Evolutionary conservation across 495 filamentous ascomycete genomes (phyloP).

Genomic region (Ramalina intermedia): DNA sequence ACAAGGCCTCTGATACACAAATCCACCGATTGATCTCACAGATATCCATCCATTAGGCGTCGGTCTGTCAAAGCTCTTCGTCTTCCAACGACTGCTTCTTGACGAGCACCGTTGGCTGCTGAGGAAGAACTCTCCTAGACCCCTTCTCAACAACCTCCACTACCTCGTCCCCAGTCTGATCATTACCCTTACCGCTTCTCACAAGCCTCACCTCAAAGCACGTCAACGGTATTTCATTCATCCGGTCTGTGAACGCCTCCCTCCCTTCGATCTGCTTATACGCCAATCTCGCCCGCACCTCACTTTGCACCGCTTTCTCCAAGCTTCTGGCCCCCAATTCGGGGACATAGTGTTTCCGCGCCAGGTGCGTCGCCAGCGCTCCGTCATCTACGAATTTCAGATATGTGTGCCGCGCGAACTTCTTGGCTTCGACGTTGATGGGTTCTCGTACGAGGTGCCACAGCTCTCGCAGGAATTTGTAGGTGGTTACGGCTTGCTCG

Average conservation of each 20-base stretch:
- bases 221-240: constrained; percentile 4
- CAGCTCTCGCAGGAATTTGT: constrained; percentile 13
- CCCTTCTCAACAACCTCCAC: too few relatives aligned
- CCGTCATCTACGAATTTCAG: constrained; percentile 9
- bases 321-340: constrained; percentile 10
- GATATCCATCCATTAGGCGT: too few relatives aligned
- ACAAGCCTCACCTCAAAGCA: constrained; percentile 1
- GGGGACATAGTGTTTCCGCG: background rate
- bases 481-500: constrained; percentile 9
- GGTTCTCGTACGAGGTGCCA: constrained; percentile 2
- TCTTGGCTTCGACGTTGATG: background rate
- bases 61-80: too few relatives aligned
- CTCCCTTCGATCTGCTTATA: background rate
- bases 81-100: too few relatives aligned
- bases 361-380: background rate
- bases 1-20: too few relatives aligned
- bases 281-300: background rate
- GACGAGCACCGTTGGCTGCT: too few relatives aligned
- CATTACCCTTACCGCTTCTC: too few relatives aligned
- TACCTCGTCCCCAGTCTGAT: too few relatives aligned
- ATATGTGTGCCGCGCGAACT: constrained; percentile 1
- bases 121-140: too few relatives aligned
- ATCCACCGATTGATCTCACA: too few relatives aligned
- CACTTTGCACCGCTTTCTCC: background rate
- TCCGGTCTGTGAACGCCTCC: constrained; percentile 1